phyloP scores from a whole-genome alignment of 164 flowering plant species.

The Houttuynia cordata region DNA sequence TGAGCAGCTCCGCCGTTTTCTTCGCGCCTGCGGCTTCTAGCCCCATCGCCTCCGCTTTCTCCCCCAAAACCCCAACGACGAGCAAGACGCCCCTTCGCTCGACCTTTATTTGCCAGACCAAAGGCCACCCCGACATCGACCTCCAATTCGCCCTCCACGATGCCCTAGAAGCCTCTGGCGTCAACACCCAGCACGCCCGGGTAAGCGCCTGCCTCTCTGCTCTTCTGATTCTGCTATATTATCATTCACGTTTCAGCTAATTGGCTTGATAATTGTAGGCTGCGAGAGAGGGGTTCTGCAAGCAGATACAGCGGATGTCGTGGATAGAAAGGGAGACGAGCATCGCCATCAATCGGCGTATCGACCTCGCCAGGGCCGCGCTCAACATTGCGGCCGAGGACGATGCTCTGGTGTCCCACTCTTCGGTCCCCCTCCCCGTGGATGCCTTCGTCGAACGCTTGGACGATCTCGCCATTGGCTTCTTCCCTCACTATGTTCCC shows the following conservation, averaged over 20 bases:
- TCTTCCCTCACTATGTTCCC: constrained; percentile 39
- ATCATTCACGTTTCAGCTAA: too few species aligned
- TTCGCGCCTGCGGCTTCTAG: neutral
- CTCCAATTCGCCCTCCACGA: constrained; percentile 50
- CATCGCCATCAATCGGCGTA: constrained; percentile 48
- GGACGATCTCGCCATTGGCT: constrained; percentile 59
- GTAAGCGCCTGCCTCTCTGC: constrained; percentile 12
- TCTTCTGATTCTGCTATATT: neutral
- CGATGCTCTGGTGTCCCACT: constrained; percentile 68
- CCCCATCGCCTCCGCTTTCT: neutral
- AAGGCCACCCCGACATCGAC: constrained; percentile 5
- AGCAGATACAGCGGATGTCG: constrained; percentile 34
- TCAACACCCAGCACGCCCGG: constrained; percentile 44
- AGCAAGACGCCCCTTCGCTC: neutral
- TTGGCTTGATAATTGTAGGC: constrained; percentile 18
- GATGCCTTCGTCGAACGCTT: constrained; percentile 53
- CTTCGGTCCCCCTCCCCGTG: constrained; percentile 76
- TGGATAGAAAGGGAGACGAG: constrained; percentile 68
- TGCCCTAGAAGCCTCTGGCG: constrained; percentile 48
- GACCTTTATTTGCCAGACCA: neutral
- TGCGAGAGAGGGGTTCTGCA: constrained; percentile 50
- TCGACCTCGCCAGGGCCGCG: constrained; percentile 61
- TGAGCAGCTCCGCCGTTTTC: neutral
- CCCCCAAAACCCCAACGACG: too few species aligned
- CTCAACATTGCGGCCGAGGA: constrained; percentile 75